phyloP scores from a whole-genome alignment of 306 rosid species.

The Vicia villosa region DNA sequence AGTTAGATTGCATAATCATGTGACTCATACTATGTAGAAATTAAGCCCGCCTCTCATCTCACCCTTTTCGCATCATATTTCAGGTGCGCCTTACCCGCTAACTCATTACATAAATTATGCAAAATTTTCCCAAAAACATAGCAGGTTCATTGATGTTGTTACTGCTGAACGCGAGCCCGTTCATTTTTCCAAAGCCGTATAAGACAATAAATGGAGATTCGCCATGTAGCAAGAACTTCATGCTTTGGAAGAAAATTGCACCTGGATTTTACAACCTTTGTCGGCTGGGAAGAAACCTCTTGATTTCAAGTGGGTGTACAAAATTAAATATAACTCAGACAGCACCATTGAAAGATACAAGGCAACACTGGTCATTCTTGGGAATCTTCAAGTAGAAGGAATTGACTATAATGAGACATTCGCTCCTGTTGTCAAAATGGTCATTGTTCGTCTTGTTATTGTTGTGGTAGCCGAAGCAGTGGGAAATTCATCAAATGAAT shows the following conservation, averaged over 20 bases:
- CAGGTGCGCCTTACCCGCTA: no score
- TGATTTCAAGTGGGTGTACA: not conserved
- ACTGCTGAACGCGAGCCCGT: not conserved
- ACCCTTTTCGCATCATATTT: no score
- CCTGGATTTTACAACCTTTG: not conserved
- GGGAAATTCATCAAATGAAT: constrained; percentile 1
- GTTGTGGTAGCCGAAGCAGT: not conserved
- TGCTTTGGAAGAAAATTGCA: not conserved
- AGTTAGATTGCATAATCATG: not conserved
- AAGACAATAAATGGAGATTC: constrained; percentile 11
- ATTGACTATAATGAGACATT: not conserved
- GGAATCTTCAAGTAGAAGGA: not conserved
- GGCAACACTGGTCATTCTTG: no score
- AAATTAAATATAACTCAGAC: not conserved
- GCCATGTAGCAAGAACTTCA: constrained; percentile 1
- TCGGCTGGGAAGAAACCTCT: constrained; percentile 7
- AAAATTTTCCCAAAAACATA: no score
- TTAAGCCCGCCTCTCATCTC: no score
- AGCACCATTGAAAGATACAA: not conserved
- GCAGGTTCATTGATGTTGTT: not conserved
- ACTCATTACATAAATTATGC: no score
- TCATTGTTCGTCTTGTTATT: not conserved
- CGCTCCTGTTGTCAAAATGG: not conserved
- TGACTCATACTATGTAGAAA: no score
- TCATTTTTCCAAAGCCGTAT: no score